Evolutionary conservation across 352 stramenopile genomes (phyloP), one percentile per base, ranked within the genome.

Genomic region (Phytophthora brassicae): DNA sequence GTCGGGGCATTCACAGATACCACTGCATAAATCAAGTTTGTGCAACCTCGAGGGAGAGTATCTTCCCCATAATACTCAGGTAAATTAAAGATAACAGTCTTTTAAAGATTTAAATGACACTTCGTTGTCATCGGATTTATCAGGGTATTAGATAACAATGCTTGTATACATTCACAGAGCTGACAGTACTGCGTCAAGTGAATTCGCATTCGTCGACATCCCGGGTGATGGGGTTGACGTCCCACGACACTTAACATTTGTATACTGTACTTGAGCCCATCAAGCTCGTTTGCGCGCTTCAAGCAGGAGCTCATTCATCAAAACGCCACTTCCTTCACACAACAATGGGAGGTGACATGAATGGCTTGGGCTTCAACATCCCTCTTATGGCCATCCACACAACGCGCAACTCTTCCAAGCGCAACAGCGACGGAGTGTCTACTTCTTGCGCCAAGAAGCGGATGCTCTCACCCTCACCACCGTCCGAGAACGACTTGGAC

Each of bases 391-490:
- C 55, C 39, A 49, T 75, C 23, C 33, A 47, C 46, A 33, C n/a
- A 50, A 46, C 20, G 23, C n/a, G 17, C 16, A 45, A 52, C 41
- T 1, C 6, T 45, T 41, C 8, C 35, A 68, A 70, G 28, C 55
- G 61, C 45, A 0, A 33, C 66, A 26, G 12, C 31, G 26, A 31
- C n/a, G n/a, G 33, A 41, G 60, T 28, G 26, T 74, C 57, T 39
- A n/a, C 66, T 71, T 56, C 75, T n/a, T 61, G 73, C 56, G 66
- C 64, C 44, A 86, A 86, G 69, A 77, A 74, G 39, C 64, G 66
- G 43, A 74, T 88, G 76, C 54, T 84, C 8, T 61, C 56, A 24
- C 59, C 65, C 6, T n/a, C n/a, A n/a, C 54, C 68, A 8, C 41
- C 57, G 4, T 46, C 46, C 22, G 59, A 49, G 53, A 57, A 62